Percentiles rank a stretch among this genome's conserved stretches.
phyloP scores from a whole-genome alignment of 345 rosid genomes.

The Eucalyptus curtisii region DNA sequence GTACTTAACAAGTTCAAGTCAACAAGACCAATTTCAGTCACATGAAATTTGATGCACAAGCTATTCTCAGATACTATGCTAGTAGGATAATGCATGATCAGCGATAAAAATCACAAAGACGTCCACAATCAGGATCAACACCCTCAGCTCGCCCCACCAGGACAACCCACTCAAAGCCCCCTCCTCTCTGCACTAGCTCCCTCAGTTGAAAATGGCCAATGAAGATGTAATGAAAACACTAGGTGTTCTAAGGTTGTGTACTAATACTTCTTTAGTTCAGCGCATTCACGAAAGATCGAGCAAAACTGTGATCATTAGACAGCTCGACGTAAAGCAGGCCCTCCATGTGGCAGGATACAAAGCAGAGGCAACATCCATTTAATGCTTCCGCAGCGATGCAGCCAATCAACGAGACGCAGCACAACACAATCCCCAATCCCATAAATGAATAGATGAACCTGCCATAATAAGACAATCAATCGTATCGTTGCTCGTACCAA shows the following conservation, averaged over 20 bases:
- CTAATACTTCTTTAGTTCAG: neutral
- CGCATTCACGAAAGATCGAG: neutral
- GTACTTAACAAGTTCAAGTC: neutral
- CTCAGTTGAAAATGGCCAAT: neutral
- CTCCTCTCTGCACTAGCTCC: neutral
- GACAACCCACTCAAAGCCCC: neutral
- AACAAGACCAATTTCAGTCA: neutral
- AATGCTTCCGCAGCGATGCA: constrained; percentile 90
- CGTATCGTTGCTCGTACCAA: neutral
- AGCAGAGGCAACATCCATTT: constrained; percentile 84
- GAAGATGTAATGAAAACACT: neutral
- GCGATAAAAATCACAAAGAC: neutral
- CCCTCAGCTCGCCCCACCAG: neutral
- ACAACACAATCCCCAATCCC: constrained; percentile 71
- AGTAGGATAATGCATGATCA: neutral
- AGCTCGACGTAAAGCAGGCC: neutral
- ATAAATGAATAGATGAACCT: constrained; percentile 96
- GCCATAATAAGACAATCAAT: neutral
- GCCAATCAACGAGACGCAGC: constrained; percentile 62
- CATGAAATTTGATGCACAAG: neutral
- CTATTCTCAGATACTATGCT: neutral
- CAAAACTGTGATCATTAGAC: neutral
- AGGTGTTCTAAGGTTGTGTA: neutral
- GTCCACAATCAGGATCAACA: neutral
- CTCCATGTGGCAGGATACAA: constrained; percentile 55